Base-by-base conservation (phyloP, 1,139 yeast species). In the Candida pseudocylindracea region DNA sequence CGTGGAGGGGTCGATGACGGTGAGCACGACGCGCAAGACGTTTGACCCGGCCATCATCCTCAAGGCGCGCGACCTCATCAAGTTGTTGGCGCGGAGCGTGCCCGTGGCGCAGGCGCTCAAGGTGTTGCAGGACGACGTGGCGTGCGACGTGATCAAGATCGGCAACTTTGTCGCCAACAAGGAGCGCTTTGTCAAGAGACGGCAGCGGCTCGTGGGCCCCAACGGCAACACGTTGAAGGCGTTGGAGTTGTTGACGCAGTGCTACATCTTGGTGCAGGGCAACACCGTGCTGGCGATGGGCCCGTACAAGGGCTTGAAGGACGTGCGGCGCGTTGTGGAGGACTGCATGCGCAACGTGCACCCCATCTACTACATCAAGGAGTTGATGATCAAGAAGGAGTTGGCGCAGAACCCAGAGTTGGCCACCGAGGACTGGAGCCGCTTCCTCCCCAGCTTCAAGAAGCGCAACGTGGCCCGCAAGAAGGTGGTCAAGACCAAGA, bases 271-370 rank as follows among this genome's bases (percentile, higher is more conserved):
- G 40, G 98, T 88, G 6, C 99, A 88, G 55, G 99, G 99, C 48
- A 83, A 79, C 51, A 88, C 99, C 1, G 99, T 88, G 4, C 72
- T 94, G 38, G 91, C 78, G 20, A 88, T 88, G 98, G 99, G 99
- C 10, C 91, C 94, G 15, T 85, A 60, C 56, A 80, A 78, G 49
- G 98, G 98, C 3, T 60, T 88, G 41, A 88, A 91, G 50, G 93
- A 79, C 41, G 72, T 81, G 8, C 71, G 98, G 52, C 67, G 96
- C 48, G 85, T 88, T 28, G 93, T 88, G 29, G 98, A 88, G 50
- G 98, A 88, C 49, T 88, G 98, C 54, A 88, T 88, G 99, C 70
- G 66, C 48, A 88, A 88, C 46, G 64, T 88, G 12, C 99, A 88
- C 51, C 99, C 99, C 9, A 88, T 88, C 40, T 88, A 88, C 55